These are phyloP conservation scores for Fragaria nilgerrensis DNA, from an alignment of 306 rosid genomes.

Conservation along the genomic window DNA sequence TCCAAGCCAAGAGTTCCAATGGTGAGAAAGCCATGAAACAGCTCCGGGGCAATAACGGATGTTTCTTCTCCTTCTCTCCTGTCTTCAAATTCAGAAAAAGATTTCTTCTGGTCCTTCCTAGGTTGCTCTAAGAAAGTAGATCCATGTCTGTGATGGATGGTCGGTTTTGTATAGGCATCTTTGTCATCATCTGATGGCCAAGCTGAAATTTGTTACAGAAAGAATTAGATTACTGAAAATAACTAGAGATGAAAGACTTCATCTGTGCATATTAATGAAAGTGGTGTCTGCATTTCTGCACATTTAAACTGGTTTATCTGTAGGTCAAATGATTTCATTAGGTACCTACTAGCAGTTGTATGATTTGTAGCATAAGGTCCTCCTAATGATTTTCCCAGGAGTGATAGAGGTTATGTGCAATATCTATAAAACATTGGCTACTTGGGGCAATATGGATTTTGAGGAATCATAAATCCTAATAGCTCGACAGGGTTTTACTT, in stretches of 20 bases:
- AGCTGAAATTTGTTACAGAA: conserved; percentile 53
- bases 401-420: conserved; percentile 13
- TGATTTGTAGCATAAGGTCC: conserved; percentile 12
- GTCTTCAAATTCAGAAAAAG: conserved; percentile 35
- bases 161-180: conserved; percentile 45
- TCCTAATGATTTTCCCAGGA: conserved; percentile 1
- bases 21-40: conserved; percentile 83
- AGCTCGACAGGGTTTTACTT: conserved; percentile 3
- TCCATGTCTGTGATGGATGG: conserved; percentile 38
- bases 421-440: conserved; percentile 9
- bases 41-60: conserved; percentile 45
- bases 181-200: conserved; percentile 56
- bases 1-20: conserved; percentile 87
- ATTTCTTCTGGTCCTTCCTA: conserved; percentile 39
- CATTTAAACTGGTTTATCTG: background rate
- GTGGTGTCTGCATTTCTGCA: conserved; percentile 15
- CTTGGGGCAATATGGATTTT: background rate
- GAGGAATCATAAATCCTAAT: conserved; percentile 7
- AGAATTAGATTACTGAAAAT: conserved; percentile 26
- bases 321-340: conserved; percentile 6
- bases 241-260: conserved; percentile 21
- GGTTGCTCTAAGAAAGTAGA: conserved; percentile 32
- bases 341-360: background rate
- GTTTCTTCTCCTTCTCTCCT: conserved; percentile 43
- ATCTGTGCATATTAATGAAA: conserved; percentile 15